Evolutionary conservation across 129 eudicot species (phyloP).

Genomic region (Helichrysum umbraculigerum): DNA sequence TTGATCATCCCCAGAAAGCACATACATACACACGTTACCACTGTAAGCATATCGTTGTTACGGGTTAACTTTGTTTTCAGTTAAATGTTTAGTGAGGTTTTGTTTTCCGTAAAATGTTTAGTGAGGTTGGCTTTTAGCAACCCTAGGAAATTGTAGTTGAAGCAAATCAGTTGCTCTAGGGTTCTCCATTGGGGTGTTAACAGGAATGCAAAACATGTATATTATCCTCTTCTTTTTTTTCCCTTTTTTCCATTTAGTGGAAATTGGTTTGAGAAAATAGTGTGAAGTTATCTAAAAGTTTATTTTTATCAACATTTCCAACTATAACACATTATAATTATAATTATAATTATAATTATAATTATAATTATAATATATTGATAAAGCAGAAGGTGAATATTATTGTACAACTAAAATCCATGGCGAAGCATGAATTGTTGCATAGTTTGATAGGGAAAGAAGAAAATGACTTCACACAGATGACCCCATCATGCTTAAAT

Average conservation of each 20-base stretch:
- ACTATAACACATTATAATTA: not conserved
- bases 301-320: slow-evolving; percentile 3
- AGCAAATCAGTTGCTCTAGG: slow-evolving; percentile 16
- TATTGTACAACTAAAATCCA: not conserved
- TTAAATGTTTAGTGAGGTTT: slow-evolving; percentile 28
- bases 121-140: slow-evolving; percentile 33
- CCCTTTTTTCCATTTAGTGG: not conserved
- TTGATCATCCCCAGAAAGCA: slow-evolving; percentile 7
- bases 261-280: slow-evolving; percentile 14
- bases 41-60: slow-evolving; percentile 20
- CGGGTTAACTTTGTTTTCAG: slow-evolving; percentile 6
- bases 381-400: not conserved
- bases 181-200: slow-evolving; percentile 19
- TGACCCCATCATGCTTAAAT: slow-evolving; percentile 25
- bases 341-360: too few species aligned
- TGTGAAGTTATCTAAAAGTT: not conserved
- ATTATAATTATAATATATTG: not conserved
- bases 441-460: slow-evolving; percentile 15
- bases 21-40: slow-evolving; percentile 24
- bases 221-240: not conserved
- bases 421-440: slow-evolving; percentile 11
- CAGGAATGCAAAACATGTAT: slow-evolving; percentile 28
- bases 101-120: slow-evolving; percentile 12
- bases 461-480: slow-evolving; percentile 11
- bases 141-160: slow-evolving; percentile 23